Base-by-base conservation (phyloP, 306 rosid genomes). In the Inga laurina region DNA sequence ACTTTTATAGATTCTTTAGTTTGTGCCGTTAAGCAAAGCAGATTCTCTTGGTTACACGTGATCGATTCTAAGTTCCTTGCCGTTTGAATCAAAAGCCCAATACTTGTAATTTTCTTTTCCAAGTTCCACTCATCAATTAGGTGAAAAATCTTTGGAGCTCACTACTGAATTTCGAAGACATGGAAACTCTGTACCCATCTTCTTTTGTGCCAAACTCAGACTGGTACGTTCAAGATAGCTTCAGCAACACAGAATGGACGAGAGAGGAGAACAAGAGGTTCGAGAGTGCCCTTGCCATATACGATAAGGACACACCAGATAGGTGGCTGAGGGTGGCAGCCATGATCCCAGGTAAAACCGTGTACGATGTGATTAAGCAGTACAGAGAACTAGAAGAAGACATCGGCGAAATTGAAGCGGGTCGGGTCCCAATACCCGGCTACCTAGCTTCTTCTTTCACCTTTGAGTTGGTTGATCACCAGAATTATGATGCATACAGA, bases 331-430 rank as follows among this genome's bases (percentile, higher is more conserved):
- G 79, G 70, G 90, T 95, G 32, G 94, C 99, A 14, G 84, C 79
- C 21, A 92, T 92, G 99, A 95, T 95, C 34, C 97, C 99, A 14
- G 98, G 99, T 74, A 95, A 93, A 87, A 83, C 98, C 13, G 94
- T 82, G 64, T 82, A 54, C 56, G 98, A 95, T 86, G 99, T 95
- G 86, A 86, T 92, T 35, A 93, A 92, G 85, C 97, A 95, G 83
- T 95, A 95, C 69, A 88, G 76, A 74, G 98, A 95, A 72, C 85
- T 95, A 77, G 95, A 84, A 78, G 97, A 92, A 68, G 99, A 95
- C 87, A 97, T 95, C 18, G 44, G 64, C 48, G 94, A 95, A 34
- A 95, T 95, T 2, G 99, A 95, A 84, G 94, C 98, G 1, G 99
- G 98, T 32, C 87, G 91, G 82, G 87, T 93, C 54, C 96, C 95